A percentile compares a stretch with the other conserved stretches of the same genome.
phyloP scores from a whole-genome alignment of 2,329 filamentous ascomycete species.

The Biscogniauxia sp. region DNA sequence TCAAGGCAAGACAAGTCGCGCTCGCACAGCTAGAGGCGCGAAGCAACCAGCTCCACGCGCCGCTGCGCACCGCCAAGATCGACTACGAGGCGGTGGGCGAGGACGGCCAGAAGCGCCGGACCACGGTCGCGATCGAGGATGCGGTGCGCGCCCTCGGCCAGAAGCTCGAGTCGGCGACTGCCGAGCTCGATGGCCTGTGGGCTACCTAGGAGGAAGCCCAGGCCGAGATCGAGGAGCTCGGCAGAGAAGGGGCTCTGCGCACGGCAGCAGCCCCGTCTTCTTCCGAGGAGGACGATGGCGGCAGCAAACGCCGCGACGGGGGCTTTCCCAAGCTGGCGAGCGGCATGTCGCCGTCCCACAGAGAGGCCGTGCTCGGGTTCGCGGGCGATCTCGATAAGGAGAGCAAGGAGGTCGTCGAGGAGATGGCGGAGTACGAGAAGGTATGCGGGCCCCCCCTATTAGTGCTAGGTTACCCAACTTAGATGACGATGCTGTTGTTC shows the following conservation, averaged over 20 bases:
- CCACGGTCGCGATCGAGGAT: constrained; percentile 9
- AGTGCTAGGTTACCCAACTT: constrained; percentile 2
- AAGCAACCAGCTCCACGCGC: constrained; percentile 13
- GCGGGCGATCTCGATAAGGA: constrained; percentile 20
- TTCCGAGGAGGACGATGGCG: constrained; percentile 1
- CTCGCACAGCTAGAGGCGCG: constrained; percentile 12
- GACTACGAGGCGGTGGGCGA: constrained; percentile 19
- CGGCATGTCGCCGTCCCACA: constrained; percentile 21
- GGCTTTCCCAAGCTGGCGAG: constrained; percentile 10
- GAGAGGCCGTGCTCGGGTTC: constrained; percentile 17
- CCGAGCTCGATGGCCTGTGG: constrained; percentile 26
- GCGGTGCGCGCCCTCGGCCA: constrained; percentile 17
- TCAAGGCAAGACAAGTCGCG: constrained; percentile 18
- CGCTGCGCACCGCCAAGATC: constrained; percentile 20
- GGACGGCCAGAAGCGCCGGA: constrained; percentile 14
- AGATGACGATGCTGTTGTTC: constrained; percentile 9
- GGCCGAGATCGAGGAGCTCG: constrained; percentile 23
- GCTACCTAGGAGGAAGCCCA: constrained; percentile 24
- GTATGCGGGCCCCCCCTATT: constrained; percentile 20
- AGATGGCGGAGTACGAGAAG: constrained; percentile 30
- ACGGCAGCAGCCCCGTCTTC: constrained; percentile 5
- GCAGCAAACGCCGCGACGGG: constrained; percentile 7
- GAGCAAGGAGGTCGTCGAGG: constrained; percentile 27
- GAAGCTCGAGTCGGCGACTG: constrained; percentile 9
- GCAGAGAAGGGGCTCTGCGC: constrained; percentile 1